phyloP scores from a whole-genome alignment of 148 eudicot species.

The Polygonum aviculare region DNA sequence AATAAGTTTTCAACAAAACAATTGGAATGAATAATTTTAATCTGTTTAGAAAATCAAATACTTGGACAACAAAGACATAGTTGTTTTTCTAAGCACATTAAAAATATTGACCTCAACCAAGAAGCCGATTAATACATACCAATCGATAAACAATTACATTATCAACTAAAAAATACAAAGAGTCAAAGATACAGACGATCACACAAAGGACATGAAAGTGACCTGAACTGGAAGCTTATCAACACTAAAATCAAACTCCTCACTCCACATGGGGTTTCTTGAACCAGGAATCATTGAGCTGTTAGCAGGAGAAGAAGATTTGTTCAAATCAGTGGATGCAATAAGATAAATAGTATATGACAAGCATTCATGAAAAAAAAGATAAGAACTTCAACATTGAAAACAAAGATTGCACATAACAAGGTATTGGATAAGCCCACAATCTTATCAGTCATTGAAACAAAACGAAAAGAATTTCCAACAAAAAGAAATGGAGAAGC shows the following conservation, averaged over 20 bases:
- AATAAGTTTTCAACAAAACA: neutral
- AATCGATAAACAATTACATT: neutral
- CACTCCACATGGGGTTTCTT: constrained; percentile 99
- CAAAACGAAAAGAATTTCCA: neutral
- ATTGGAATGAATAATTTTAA: neutral
- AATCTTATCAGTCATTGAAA: neutral
- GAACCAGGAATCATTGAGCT: constrained; percentile 98
- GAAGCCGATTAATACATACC: neutral
- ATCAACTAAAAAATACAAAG: neutral
- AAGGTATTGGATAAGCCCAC: neutral
- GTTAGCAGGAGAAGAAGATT: constrained; percentile 10
- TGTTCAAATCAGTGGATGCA: neutral
- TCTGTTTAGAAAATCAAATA: neutral
- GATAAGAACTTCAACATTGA: neutral
- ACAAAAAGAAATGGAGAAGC: neutral
- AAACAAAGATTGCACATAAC: neutral
- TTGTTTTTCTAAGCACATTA: neutral
- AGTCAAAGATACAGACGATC: neutral
- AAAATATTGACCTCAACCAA: too few relatives aligned
- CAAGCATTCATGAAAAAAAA: neutral
- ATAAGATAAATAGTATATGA: neutral
- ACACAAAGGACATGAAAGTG: neutral
- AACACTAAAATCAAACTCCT: constrained; percentile 79
- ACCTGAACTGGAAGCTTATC: constrained; percentile 87
- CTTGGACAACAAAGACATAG: neutral